Percentiles rank a stretch among this genome's conserved stretches.
phyloP scores from a whole-genome alignment of 202 grass and related monocot genomes.

The Saccharum hybrid region DNA sequence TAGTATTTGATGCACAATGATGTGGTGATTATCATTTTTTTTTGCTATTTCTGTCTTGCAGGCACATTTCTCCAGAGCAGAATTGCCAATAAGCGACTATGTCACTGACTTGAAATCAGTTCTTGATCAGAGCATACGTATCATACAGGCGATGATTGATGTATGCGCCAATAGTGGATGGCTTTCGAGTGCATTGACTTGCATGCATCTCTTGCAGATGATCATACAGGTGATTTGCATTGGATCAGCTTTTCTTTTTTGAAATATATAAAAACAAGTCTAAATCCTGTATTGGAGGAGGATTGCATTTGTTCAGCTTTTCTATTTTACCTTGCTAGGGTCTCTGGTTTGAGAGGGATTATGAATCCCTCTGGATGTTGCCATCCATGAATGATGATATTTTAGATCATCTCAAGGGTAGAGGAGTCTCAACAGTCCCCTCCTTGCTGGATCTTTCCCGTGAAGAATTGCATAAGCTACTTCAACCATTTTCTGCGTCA shows the following conservation, averaged over 20 bases:
- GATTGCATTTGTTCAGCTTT: conserved; percentile 22
- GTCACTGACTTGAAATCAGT: conserved; percentile 94
- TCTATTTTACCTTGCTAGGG: conserved; percentile 56
- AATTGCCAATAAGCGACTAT: conserved; percentile 90
- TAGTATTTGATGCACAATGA: conserved; percentile 28
- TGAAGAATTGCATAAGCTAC: conserved; percentile 68
- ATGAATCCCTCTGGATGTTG: conserved; percentile 77
- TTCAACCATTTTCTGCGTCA: conserved; percentile 59
- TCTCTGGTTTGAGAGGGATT: conserved; percentile 93
- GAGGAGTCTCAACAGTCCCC: conserved; percentile 59
- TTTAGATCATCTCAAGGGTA: conserved; percentile 68
- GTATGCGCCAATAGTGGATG: conserved; percentile 97
- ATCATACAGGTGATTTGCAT: conserved; percentile 80
- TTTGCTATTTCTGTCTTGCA: conserved; percentile 49
- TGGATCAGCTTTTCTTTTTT: conserved; percentile 44
- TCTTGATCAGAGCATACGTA: conserved; percentile 99
- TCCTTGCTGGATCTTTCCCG: conserved; percentile 62
- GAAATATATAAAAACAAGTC: conserved; percentile 18
- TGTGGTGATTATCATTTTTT: conserved; percentile 35
- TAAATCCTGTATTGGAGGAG: conserved; percentile 11
- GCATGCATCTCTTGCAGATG: conserved; percentile 98
- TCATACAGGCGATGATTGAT: conserved; percentile 98
- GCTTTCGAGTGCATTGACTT: conserved; percentile 87
- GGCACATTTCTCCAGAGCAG: conserved; percentile 89
- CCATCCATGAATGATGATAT: conserved; percentile 82